These are phyloP conservation scores for Populus tremula DNA, from an alignment of 345 rosid genomes.

Conservation along the genomic window DNA sequence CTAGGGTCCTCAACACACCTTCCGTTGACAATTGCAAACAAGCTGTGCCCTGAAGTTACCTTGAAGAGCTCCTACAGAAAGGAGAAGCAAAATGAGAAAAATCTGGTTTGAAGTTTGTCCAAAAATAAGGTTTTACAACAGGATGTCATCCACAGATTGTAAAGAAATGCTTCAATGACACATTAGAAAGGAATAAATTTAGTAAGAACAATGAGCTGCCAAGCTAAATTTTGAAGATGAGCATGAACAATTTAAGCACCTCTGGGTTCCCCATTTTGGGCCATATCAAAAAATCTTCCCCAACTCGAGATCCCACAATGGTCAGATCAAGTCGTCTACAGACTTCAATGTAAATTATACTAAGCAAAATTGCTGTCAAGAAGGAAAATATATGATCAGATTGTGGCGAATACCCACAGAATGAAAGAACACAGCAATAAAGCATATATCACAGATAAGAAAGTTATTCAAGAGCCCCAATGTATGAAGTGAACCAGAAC, in stretches of 20 bases:
- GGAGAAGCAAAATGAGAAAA: slow-evolving; percentile 8
- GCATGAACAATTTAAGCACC: slow-evolving; percentile 36
- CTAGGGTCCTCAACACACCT: slow-evolving; percentile 84
- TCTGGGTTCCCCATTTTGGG: slow-evolving; percentile 80
- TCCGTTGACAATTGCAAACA: slow-evolving; percentile 80
- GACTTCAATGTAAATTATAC: slow-evolving; percentile 90
- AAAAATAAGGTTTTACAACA: not conserved
- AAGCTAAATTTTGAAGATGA: not conserved
- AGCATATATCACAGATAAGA: not conserved
- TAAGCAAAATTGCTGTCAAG: slow-evolving; percentile 75
- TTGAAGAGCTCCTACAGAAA: slow-evolving; percentile 70
- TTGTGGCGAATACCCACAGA: not conserved
- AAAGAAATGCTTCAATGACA: slow-evolving; percentile 1
- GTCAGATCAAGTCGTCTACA: slow-evolving; percentile 68
- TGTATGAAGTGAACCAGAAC: not conserved
- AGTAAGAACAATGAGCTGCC: not conserved
- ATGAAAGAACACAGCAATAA: not conserved
- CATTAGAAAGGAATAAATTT: not conserved
- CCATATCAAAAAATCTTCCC: slow-evolving; percentile 96
- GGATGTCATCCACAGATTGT: not conserved
- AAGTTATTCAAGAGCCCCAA: not conserved
- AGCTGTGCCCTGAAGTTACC: slow-evolving; percentile 74
- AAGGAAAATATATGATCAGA: slow-evolving; percentile 19
- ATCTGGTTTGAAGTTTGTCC: not conserved
- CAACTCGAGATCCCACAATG: slow-evolving; percentile 90